phyloP scores from a whole-genome alignment of 2,329 filamentous ascomycete genomes.

The Stemphylium beticola region DNA sequence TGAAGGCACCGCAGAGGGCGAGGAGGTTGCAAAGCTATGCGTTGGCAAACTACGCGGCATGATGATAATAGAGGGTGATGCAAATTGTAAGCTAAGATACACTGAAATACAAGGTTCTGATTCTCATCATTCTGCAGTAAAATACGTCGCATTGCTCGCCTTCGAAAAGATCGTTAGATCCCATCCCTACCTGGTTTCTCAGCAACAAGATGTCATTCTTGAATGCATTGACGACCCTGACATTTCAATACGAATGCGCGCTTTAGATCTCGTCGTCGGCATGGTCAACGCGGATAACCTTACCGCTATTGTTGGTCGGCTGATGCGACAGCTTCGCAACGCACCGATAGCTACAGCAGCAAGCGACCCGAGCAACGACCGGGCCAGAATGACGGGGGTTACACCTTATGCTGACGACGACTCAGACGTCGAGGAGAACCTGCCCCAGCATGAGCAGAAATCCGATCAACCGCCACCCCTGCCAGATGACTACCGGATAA shows the following conservation, averaged over 20 bases:
- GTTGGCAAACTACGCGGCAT: conserved; percentile 92
- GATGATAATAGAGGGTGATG: conserved; percentile 91
- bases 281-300: conserved; percentile 93
- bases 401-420: conserved; percentile 61
- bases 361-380: conserved; percentile 56
- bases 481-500: conserved; percentile 83
- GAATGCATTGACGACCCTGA: conserved; percentile 95
- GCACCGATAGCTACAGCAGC: conserved; percentile 62
- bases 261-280: conserved; percentile 86
- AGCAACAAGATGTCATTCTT: conserved; percentile 95
- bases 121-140: conserved; percentile 64
- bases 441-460: conserved; percentile 59
- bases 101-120: conserved; percentile 13
- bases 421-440: conserved; percentile 61
- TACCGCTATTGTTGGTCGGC: conserved; percentile 79
- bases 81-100: conserved; percentile 71
- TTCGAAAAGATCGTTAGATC: conserved; percentile 94
- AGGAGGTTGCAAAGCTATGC: conserved; percentile 90
- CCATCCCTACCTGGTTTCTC: conserved; percentile 84
- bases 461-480: conserved; percentile 64
- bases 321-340: conserved; percentile 82
- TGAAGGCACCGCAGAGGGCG: conserved; percentile 79
- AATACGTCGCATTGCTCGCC: conserved; percentile 94
- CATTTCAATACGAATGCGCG: conserved; percentile 92
- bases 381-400: conserved; percentile 50